phyloP scores from a whole-genome alignment of 352 stramenopile species.

The Phytophthora boehmeriae region DNA sequence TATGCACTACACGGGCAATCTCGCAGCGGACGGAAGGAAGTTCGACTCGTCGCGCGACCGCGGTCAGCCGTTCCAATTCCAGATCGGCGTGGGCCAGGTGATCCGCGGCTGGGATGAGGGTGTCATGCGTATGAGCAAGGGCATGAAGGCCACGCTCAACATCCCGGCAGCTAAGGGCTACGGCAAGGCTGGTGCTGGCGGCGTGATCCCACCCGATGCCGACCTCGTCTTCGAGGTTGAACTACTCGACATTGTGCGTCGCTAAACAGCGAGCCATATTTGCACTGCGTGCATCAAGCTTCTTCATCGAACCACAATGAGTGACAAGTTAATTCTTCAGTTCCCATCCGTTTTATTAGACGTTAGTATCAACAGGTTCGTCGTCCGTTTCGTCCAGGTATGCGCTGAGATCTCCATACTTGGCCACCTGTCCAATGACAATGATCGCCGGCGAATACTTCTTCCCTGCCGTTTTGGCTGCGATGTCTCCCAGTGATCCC shows the following conservation, averaged over 20 bases:
- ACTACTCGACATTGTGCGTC: conserved; percentile 80
- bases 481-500: conserved; percentile 58
- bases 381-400: conserved; percentile 62
- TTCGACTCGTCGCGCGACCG: conserved; percentile 84
- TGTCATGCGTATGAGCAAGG: conserved; percentile 95
- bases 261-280: conserved; percentile 15
- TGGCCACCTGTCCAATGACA: conserved; percentile 62
- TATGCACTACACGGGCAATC: conserved; percentile 86
- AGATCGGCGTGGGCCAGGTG: conserved; percentile 85
- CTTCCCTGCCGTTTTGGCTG: conserved; percentile 42
- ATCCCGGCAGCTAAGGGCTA: conserved; percentile 95
- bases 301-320: conserved; percentile 15
- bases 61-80: conserved; percentile 81
- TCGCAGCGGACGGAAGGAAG: conserved; percentile 62
- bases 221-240: conserved; percentile 95
- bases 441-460: conserved; percentile 81
- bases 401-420: conserved; percentile 57
- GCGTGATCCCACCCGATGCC: conserved; percentile 91
- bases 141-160: conserved; percentile 91
- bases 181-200: conserved; percentile 79
- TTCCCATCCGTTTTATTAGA: conserved; percentile 10
- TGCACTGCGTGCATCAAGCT: background rate
- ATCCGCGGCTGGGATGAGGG: conserved; percentile 96
- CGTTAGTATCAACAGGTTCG: conserved; percentile 35
- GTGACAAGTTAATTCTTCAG: conserved; percentile 11